These are phyloP conservation scores for Gyrodon lividus DNA, from an alignment of 768 basidiomycete genomes.

Conservation along the genomic window DNA sequence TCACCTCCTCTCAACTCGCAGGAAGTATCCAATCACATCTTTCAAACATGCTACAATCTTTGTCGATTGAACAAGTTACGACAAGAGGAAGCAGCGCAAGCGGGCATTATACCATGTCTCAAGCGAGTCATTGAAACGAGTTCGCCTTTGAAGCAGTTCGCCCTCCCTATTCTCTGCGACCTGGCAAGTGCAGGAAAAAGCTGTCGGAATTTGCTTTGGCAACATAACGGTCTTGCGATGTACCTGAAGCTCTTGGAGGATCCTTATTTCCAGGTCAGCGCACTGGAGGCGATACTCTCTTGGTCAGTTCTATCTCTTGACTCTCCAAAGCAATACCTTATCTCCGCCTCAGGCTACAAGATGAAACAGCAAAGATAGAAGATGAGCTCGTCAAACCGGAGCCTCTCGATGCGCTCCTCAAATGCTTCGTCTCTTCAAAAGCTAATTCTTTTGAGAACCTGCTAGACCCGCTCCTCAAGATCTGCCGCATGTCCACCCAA, in stretches of 20 bases:
- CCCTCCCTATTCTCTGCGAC: conserved; percentile 94
- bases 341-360: conserved; percentile 70
- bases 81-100: conserved; percentile 96
- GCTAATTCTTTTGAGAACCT: conserved; percentile 90
- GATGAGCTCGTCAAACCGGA: conserved; percentile 73
- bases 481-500: conserved; percentile 73
- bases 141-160: conserved; percentile 96
- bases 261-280: conserved; percentile 89
- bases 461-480: conserved; percentile 90
- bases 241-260: conserved; percentile 79
- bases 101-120: conserved; percentile 90
- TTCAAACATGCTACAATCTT: conserved; percentile 96
- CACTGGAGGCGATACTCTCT: conserved; percentile 84
- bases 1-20: conserved; percentile 30
- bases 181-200: conserved; percentile 93
- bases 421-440: conserved; percentile 82
- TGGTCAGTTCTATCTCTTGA: conserved; percentile 54
- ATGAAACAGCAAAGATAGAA: conserved; percentile 92
- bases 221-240: conserved; percentile 84
- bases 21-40: conserved; percentile 97
- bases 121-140: conserved; percentile 84
- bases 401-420: conserved; percentile 66
- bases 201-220: conserved; percentile 87
- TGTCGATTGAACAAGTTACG: conserved; percentile 91
- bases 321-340: conserved; percentile 2